Evolutionary conservation across 768 basidiomycete genomes (phyloP), one percentile per base, ranked within the genome.

Genomic region (Naganishia antarctica): DNA sequence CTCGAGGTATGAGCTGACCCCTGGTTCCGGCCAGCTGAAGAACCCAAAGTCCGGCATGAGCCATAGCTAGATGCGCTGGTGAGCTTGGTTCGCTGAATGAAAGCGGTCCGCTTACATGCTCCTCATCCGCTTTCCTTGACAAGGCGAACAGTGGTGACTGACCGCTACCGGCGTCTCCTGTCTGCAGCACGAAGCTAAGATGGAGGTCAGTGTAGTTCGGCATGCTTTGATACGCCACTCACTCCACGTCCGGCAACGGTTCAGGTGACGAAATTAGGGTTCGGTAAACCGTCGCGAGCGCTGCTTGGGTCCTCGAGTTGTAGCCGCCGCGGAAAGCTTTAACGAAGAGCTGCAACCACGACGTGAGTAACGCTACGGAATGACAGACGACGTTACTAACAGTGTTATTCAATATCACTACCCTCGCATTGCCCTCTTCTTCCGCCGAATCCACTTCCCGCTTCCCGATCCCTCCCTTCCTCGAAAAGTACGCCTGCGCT

Each of bases 21-120:
- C 65, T 34, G 65, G 70, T 60, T 71, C 70, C 8, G 70, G 70
- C 70, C 70, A 71, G 18, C 69, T 68, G 58, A 61, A 71, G 64
- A 71, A 70, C 16, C 67, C 70, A 58, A 70, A 70, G 47, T 71
- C 70, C 67, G 73, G 73, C 73, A 73, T 73, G 15, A 73, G 61
- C 70, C 70, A 74, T 28, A 74, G 63, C 45, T 66, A 44, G n/a
- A 18, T 23, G 40, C 13, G 23, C 29, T n/a, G 12, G n/a, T 16
- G 11, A 31, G 32, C 13, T 9, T 18, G 4, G 31, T 25, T 11
- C 31, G 4, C 15, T 43, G 37, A 18, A 16, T 9, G 29, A 29
- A 28, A 7, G n/a, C 43, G 8, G 16, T 4, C 3, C 23, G 21
- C 63, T 57, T 50, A 61, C 60, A 18, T 51, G 25, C 28, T 69